Evolutionary conservation across 2,329 filamentous ascomycete species (phyloP), one percentile per base, ranked within the genome.

Genomic region (Lecanicillium sp.): DNA sequence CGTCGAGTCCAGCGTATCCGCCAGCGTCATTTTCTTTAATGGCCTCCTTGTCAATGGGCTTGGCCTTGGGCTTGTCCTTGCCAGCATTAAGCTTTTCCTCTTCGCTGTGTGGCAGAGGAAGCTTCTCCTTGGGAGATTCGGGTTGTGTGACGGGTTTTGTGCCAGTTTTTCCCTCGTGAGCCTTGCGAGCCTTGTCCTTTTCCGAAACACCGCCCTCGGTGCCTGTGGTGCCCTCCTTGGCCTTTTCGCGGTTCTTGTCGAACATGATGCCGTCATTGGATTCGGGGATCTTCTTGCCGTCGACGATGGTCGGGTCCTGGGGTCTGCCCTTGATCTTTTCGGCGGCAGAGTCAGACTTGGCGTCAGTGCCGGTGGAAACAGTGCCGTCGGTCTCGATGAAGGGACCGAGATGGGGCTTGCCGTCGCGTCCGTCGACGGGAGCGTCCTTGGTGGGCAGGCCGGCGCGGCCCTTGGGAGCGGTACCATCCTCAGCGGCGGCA

Each of bases 351-450:
- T 26, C 44, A 14, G 37, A 26, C 21, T 48, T 48, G 23, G 60
- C 57, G 3, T 67, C 64, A 41, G 62, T 58, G 19, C 61, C 54
- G 21, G 54, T 54, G 7, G 40, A 38, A 17, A 59, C 54, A 43
- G 68, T 65, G 41, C 66, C 66, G 37, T 69, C 66, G 14, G 73
- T 77, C 52, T 83, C 81, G 49, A 90, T 82, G 60, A 81, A 84
- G 5, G 93, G 93, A 2, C 93, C 93, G 17, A 84, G 81, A 62
- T 96, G 91, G 39, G 93, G 93, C 69, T 90, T 93, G 40, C 93
- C 93, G 69, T 97, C 93, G 58, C 86, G 85, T 38, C 90, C 90
- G 63, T 97, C 93, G 17, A 96, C 84, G 0, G 91, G 91, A 48
- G 87, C 88, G 70, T 93, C 84, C 64, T 90, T 90, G 49, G 71